Evolutionary conservation across 345 rosid species (phyloP), one percentile per base, ranked within the genome.

Genomic region (Hibiscus mutabilis): DNA sequence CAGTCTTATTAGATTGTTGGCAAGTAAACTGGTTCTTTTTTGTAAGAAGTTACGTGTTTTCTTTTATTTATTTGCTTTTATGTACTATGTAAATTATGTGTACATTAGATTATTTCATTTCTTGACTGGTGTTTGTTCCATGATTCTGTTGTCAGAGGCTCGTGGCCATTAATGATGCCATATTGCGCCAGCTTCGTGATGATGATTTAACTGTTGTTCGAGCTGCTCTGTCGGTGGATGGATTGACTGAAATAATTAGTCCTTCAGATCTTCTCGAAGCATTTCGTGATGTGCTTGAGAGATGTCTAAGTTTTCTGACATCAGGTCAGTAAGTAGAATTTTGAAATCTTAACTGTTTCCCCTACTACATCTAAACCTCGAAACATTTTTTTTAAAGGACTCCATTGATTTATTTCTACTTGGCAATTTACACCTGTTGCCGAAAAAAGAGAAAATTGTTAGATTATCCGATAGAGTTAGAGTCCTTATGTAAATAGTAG

Each of bases 201-300:
- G 86, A 85, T 78, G 99, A 95, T 79, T 79, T 95, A 64, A 80
- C 87, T 67, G 88, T 95, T 62, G 91, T 95, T 77, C 80, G 74
- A 77, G 89, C 89, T 71, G 91, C 91, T 74, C 74, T 92, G 66
- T 84, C 90, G 66, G 52, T 95, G 49, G 85, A 88, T 68, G 88
- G 86, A 51, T 78, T 91, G 74, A 76, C 92, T 22, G 86, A 80
- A 71, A 70, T 85, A 40, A 62, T 89, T 53, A 84, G 72, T 68
- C 76, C 84, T 73, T 73, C 80, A 42, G 85, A 84, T 82, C 82
- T 92, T 75, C 83, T 89, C 53, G 78, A 84, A 78, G 90, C 86
- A 29, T 75, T 92, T 79, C 76, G 66, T 70, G 69, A 75, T 16
- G 80, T 83, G 73, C 80, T 89, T 70, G 83, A 81, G 76, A 86